Conservation (phyloP, 2,329 filamentous ascomycete genomes). For the Orbilia javanica region DNA sequence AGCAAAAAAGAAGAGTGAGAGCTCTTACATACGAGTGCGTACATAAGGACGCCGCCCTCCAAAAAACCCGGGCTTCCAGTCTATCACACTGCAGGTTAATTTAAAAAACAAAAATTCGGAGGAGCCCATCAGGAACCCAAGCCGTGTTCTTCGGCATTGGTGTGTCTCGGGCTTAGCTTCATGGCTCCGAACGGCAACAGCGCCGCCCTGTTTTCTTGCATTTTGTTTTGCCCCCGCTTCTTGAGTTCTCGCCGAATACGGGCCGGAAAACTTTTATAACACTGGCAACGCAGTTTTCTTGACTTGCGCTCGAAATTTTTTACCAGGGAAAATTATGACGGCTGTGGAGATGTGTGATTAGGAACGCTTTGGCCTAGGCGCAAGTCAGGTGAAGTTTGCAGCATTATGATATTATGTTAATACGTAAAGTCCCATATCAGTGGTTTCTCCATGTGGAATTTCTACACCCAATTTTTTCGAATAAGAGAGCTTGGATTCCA, state of each 20-base stretch:
- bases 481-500: no score
- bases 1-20: conserved; percentile 1
- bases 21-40: neutral
- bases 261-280: conserved; percentile 18
- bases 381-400: no score
- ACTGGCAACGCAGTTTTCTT: conserved; percentile 1
- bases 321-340: no score
- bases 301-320: no score
- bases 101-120: conserved; percentile 12
- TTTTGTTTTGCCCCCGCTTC: neutral
- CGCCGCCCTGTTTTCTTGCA: conserved; percentile 23
- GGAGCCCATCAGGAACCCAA: conserved; percentile 17
- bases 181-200: conserved; percentile 2
- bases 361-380: no score
- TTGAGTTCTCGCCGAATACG: conserved; percentile 22
- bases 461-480: no score
- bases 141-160: conserved; percentile 11
- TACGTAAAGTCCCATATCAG: no score
- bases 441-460: no score
- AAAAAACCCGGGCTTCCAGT: conserved; percentile 7
- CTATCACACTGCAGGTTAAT: conserved; percentile 15
- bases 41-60: neutral
- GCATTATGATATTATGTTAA: no score
- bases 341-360: no score
- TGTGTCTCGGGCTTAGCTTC: conserved; percentile 14